Evolutionary conservation across 352 stramenopile species (phyloP), one percentile per base, ranked within the genome.

Genomic region (Phytopythium boreale): DNA sequence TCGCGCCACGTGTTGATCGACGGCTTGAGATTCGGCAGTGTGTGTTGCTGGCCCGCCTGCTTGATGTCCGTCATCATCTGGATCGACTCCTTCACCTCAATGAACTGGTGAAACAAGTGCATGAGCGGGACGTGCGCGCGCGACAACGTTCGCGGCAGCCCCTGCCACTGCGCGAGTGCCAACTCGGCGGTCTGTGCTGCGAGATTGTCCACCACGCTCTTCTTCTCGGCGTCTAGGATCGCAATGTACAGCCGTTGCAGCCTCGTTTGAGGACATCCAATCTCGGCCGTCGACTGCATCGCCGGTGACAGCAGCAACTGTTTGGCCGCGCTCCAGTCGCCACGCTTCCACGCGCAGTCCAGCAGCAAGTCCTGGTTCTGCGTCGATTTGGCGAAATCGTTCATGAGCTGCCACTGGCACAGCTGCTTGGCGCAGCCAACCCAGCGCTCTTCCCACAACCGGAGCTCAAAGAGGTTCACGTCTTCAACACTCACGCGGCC

Each of bases 1-100:
- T 98, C 90, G 49, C 92, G 76, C 93, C 93, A 98, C 56, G 89
- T 97, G 76, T 96, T 96, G 69, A 98, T 95, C 24, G 82, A 91
- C 29, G 88, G 83, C 66, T 97, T 97, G 37, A 98, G 77, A 56
- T 98, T 96, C 22, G 92, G 92, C 20, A 68, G 58, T n/a, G 87
- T 89, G 59, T 96, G 89, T 34, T 89, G 67, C 39, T 85, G 72
- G 51, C 81, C 95, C n/a, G 83, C 85, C 29, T 82, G 69, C 63
- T 94, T 94, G 39, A 97, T 93, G 41, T 96, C 87, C 52, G 72
- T 60, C 87, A 96, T 95, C 77, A 98, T 97, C 59, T 95, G 83
- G 34, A 96, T 92, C 41, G 89, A 96, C 63, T 98, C 92, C 51
- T 96, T 91, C 27, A 96, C 87, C 67, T 98, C 92, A 26, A 97